phyloP scores from a whole-genome alignment of 805 yeast genomes.

The Metschnikowia aberdeeniae region DNA sequence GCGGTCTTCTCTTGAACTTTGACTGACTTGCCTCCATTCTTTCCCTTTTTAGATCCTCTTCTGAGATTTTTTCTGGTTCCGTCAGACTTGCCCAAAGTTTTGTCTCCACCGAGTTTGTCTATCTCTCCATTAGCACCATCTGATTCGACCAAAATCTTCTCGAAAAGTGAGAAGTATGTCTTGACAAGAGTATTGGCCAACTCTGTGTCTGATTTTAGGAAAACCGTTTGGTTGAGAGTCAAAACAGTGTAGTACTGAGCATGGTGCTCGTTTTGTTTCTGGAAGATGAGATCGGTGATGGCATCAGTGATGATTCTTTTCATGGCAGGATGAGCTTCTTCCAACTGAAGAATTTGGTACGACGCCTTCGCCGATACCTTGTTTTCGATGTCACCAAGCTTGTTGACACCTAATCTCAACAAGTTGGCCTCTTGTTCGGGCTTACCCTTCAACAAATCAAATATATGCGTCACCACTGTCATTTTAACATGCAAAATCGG shows the following conservation, averaged over 20 bases:
- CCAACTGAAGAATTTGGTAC: constrained; percentile 68
- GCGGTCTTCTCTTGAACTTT: constrained; percentile 58
- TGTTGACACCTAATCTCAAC: constrained; percentile 83
- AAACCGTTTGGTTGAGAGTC: constrained; percentile 88
- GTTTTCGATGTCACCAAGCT: constrained; percentile 88
- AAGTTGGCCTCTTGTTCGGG: constrained; percentile 97
- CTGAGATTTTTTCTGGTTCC: constrained; percentile 53
- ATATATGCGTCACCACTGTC: constrained; percentile 69
- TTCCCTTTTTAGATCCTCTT: constrained; percentile 74
- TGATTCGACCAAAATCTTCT: constrained; percentile 69
- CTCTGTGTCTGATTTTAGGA: constrained; percentile 71
- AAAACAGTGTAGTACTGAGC: constrained; percentile 83
- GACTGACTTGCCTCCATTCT: constrained; percentile 82
- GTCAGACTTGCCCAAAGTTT: constrained; percentile 50
- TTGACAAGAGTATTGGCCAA: constrained; percentile 79
- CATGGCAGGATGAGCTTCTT: constrained; percentile 96
- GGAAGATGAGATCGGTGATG: constrained; percentile 74
- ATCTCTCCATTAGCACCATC: constrained; percentile 46
- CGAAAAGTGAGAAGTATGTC: constrained; percentile 83
- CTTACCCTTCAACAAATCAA: constrained; percentile 74
- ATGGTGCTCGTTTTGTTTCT: constrained; percentile 75
- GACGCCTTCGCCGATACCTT: constrained; percentile 89
- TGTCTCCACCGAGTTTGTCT: constrained; percentile 21
- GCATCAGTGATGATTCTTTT: constrained; percentile 74
- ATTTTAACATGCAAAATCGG: constrained; percentile 84